Evolutionary conservation across 345 rosid species (phyloP).

Genomic region (Linum usitatissimum): DNA sequence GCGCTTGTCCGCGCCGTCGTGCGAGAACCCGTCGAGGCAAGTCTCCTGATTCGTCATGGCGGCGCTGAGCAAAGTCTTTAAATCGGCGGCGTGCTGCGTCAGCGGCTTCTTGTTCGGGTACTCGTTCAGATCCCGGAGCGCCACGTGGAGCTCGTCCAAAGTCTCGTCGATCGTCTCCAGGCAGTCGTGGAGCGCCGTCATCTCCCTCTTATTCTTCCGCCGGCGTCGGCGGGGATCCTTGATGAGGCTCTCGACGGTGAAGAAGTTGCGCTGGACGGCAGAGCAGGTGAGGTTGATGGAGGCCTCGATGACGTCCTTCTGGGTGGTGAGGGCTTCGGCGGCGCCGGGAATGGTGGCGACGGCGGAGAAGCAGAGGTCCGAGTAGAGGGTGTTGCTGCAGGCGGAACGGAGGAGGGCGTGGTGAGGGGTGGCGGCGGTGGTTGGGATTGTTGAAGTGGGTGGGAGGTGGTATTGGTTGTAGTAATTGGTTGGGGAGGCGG

Average conservation of each 20-base stretch:
- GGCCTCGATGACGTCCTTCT: not conserved
- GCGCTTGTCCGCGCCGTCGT: not conserved
- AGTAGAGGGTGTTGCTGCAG: not conserved
- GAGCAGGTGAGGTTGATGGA: not conserved
- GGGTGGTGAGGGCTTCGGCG: not conserved
- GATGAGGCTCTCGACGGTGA: not conserved
- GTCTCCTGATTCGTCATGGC: conserved; percentile 2
- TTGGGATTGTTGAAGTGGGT: not conserved
- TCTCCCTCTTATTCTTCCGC: too few species aligned
- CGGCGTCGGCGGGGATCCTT: too few species aligned
- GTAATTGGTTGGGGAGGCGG: not conserved
- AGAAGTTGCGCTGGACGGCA: not conserved
- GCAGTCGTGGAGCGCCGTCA: not conserved
- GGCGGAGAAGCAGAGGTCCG: conserved; percentile 2
- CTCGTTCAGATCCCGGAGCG: not conserved
- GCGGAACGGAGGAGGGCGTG: not conserved
- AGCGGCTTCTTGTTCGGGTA: not conserved
- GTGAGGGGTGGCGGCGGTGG: not conserved
- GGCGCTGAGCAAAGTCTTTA: not conserved
- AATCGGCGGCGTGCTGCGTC: not conserved
- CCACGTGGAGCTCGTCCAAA: not conserved
- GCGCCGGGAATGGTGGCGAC: not conserved
- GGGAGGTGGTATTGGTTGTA: not conserved
- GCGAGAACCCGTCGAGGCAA: conserved; percentile 1
- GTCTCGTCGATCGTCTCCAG: conserved; percentile 5